Evolutionary conservation across 441 rosid species (phyloP).

Genomic region (Sinapis alba): DNA sequence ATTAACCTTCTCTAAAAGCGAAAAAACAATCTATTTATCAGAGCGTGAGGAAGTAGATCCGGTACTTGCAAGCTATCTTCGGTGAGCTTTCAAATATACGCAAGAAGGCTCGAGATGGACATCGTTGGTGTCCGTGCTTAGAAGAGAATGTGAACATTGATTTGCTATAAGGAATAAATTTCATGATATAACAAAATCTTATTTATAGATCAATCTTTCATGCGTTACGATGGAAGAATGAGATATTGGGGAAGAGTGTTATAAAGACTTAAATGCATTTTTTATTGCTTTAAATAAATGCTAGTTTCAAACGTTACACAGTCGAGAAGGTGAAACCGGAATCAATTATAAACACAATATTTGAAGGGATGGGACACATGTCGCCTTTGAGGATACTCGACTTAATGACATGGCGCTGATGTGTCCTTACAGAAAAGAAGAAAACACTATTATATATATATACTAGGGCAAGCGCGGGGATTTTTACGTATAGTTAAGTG

Average conservation of each 20-base stretch:
- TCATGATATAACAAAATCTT: not conserved
- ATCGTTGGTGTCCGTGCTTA: not conserved
- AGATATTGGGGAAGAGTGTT: not conserved
- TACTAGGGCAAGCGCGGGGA: too few relatives aligned
- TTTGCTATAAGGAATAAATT: not conserved
- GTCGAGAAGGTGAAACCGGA: too few relatives aligned
- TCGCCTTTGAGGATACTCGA: too few relatives aligned
- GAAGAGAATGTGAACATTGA: not conserved
- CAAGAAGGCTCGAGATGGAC: not conserved
- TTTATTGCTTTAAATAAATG: too few relatives aligned
- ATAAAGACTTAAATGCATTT: not conserved
- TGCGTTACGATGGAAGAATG: not conserved
- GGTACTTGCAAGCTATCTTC: not conserved
- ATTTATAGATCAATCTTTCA: not conserved
- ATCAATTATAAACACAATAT: too few relatives aligned
- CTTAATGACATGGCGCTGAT: too few relatives aligned
- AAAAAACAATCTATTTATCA: not conserved
- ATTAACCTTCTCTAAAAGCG: not conserved
- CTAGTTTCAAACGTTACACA: too few relatives aligned
- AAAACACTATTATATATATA: too few relatives aligned
- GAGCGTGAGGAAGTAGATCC: not conserved
- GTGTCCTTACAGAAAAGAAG: too few relatives aligned
- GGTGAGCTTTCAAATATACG: not conserved
- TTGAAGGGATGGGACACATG: too few relatives aligned
- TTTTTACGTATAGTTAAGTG: too few relatives aligned